A percentile compares a stretch with the other conserved stretches of the same genome.
These are phyloP conservation scores for Nothopassalora personata DNA, from an alignment of 2,329 filamentous ascomycete genomes.

Conservation along the genomic window DNA sequence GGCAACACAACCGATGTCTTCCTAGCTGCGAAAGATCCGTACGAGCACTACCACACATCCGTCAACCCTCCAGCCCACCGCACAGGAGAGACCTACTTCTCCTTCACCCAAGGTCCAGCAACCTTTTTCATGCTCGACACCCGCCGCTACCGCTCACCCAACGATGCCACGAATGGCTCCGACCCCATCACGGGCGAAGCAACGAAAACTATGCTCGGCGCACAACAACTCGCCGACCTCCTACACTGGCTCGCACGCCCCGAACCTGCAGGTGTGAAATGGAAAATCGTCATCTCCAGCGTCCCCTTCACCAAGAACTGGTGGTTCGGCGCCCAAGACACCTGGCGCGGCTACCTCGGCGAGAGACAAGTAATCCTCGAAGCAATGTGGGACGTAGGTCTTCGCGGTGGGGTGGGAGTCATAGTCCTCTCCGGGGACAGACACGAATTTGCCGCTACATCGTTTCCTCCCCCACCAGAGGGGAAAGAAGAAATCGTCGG, in stretches of 20 bases:
- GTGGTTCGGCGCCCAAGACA: constrained; percentile 80
- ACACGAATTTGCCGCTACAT: constrained; percentile 94
- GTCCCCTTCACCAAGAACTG: constrained; percentile 98
- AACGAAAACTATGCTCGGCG: constrained; percentile 80
- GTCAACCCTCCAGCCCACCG: constrained; percentile 68
- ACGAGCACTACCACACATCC: constrained; percentile 75
- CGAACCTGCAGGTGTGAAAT: constrained; percentile 71
- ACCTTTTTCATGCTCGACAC: constrained; percentile 95
- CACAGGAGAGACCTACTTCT: constrained; percentile 71
- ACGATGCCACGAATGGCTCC: constrained; percentile 55
- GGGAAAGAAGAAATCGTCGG: constrained; percentile 41
- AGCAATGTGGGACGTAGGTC: constrained; percentile 85
- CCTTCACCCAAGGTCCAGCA: constrained; percentile 82
- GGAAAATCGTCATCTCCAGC: constrained; percentile 88
- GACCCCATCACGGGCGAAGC: constrained; percentile 43
- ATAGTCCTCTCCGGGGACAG: constrained; percentile 85
- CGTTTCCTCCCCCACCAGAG: constrained; percentile 54
- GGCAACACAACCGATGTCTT: constrained; percentile 77
- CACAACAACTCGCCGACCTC: constrained; percentile 71
- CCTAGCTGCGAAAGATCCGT: constrained; percentile 73
- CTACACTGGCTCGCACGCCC: constrained; percentile 68
- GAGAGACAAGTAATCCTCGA: constrained; percentile 77
- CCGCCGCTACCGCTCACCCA: constrained; percentile 71
- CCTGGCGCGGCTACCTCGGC: constrained; percentile 84
- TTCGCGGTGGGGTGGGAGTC: constrained; percentile 64